A percentile compares a stretch with the other conserved stretches of the same genome.
Conservation (phyloP, 1,284 basidiomycete genomes). For the Inonotus obliquus region DNA sequence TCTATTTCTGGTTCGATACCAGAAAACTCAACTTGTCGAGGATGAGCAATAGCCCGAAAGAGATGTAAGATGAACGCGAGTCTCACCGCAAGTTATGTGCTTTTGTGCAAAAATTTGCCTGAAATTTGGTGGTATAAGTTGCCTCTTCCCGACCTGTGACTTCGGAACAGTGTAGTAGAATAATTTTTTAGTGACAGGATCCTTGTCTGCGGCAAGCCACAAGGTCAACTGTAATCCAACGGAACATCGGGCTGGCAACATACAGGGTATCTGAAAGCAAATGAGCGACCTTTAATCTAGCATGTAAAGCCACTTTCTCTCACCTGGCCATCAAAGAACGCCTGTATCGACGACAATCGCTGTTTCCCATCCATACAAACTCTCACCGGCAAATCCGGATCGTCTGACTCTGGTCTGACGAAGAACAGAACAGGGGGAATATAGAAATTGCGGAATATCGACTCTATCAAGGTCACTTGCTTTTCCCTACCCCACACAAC, state of each 20-base stretch:
- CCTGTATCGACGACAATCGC: constrained; percentile 65
- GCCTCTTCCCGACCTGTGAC: constrained; percentile 1
- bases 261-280: constrained; percentile 44
- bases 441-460: constrained; percentile 51
- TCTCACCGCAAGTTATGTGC: constrained; percentile 16
- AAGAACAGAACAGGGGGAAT: constrained; percentile 48
- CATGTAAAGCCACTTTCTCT: constrained; percentile 25
- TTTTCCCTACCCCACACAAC: constrained; percentile 45
- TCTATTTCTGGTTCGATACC: constrained; percentile 39
- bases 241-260: constrained; percentile 20
- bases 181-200: constrained; percentile 32
- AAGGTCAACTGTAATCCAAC: not conserved
- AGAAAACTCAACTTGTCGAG: constrained; percentile 52
- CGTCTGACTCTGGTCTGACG: constrained; percentile 1
- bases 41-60: not conserved
- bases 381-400: constrained; percentile 27
- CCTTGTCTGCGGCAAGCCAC: constrained; percentile 37
- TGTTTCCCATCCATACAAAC: constrained; percentile 80
- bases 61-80: too few species aligned
- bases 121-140: constrained; percentile 12
- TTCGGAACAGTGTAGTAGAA: constrained; percentile 14
- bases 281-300: not conserved
- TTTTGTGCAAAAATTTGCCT: constrained; percentile 11
- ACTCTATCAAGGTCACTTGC: constrained; percentile 48
- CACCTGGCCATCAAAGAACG: constrained; percentile 67